Conservation (phyloP, 2,329 filamentous ascomycete species). For the Lasiodiplodia citricola region DNA sequence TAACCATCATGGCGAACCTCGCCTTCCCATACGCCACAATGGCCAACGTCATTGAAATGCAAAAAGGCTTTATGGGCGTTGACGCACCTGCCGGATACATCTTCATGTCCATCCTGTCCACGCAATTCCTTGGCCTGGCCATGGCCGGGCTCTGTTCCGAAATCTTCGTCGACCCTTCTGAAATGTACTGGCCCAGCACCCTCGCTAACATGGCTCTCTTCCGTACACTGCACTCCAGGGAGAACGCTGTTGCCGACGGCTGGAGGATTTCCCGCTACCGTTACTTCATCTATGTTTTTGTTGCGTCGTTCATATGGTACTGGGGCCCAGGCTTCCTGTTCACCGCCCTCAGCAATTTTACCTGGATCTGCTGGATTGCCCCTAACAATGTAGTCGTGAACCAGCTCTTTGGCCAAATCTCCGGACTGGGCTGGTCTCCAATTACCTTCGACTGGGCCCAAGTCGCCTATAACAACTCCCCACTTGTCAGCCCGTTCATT, state of each 20-base stretch:
- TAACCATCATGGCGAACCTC: conserved; percentile 35
- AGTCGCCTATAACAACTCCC: conserved; percentile 39
- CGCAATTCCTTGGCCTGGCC: conserved; percentile 61
- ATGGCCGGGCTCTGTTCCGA: conserved; percentile 37
- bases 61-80: conserved; percentile 24
- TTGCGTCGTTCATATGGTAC: conserved; percentile 55
- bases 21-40: conserved; percentile 75
- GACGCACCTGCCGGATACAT: conserved; percentile 28
- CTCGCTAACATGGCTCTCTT: conserved; percentile 71
- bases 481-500: conserved; percentile 39
- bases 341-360: conserved; percentile 72
- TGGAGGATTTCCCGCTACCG: conserved; percentile 70
- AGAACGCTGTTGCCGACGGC: conserved; percentile 64
- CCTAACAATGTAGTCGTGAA: conserved; percentile 73
- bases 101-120: conserved; percentile 65
- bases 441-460: conserved; percentile 77
- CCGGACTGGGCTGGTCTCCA: conserved; percentile 70
- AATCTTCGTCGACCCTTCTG: conserved; percentile 54
- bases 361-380: conserved; percentile 70
- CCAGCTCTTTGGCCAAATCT: conserved; percentile 73
- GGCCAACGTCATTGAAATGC: conserved; percentile 68
- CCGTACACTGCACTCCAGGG: conserved; percentile 74
- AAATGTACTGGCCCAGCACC: conserved; percentile 77
- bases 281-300: conserved; percentile 66
- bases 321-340: conserved; percentile 66